Evolutionary conservation across 257 asterid genomes (phyloP), one percentile per base, ranked within the genome.

Genomic region (Gentiana dahurica): DNA sequence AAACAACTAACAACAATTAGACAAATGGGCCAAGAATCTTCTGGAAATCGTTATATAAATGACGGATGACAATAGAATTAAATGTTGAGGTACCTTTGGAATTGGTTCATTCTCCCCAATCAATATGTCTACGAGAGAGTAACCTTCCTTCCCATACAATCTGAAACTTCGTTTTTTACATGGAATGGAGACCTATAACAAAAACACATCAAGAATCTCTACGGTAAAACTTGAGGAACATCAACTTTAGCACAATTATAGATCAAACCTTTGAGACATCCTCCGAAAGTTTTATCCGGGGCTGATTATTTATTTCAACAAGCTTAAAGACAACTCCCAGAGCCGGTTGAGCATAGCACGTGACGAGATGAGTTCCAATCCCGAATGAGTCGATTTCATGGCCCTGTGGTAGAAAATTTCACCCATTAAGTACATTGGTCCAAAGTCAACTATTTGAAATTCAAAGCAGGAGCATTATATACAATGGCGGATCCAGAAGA

Each of bases 281-380:
- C 78, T 92, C 99, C 12, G 99, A 92, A 51, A 88, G 97, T 66
- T 88, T 92, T 58, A 92, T 92, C 50, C 99, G 94, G 44, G 99
- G 99, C 76, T 88, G 95, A 67, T 80, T 73, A 63, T 92, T 88
- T 73, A 92, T 92, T 76, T 92, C 97, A 7, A 87, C 98, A 71
- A 91, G 76, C 75, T 91, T 91, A 80, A 91, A 91, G 60, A 91
- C 98, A 67, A 79, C 89, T 49, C 96, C 98, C 5, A 91, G 85
- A 50, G 98, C 98, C 55, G 98, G 85, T 71, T 91, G 98, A 57
- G 95, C 95, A 72, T 87, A 91, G 76, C 98, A 91, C 53, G 98
- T 91, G 58, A 91, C 98, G 81, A 91, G 70, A 80, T 87, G 95
- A 39, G 96, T 91, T 65, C 96, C 98, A 62, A 91, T 83, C 56